Evolutionary conservation across 1,284 basidiomycete genomes (phyloP), one percentile per base, ranked within the genome.

Genomic region (Apiotrichum gamsii): DNA sequence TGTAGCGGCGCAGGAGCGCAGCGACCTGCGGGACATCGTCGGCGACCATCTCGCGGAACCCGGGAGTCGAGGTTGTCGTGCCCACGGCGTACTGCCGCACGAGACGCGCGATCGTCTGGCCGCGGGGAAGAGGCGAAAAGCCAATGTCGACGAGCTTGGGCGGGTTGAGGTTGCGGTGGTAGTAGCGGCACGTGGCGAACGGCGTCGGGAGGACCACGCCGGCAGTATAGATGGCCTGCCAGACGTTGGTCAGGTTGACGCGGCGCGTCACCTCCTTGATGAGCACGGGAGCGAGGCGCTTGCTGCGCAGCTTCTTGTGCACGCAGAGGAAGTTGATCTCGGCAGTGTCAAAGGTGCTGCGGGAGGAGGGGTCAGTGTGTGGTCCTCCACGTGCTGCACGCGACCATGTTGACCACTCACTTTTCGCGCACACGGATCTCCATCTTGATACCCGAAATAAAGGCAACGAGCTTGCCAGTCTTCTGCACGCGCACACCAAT

Each of bases 241-340:
- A 98, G 42, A 95, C 78, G 39, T 90, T 87, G 52, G 82, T 80
- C 16, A 97, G 76, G 69, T 98, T 83, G 54, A 89, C 88, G 63
- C 89, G 87, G 15, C 95, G 81, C 0, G 95, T 99, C 23, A 98
- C 87, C 71, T 99, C 95, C 72, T 97, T 96, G 75, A 99, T 99
- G 42, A 99, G 79, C 21, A 98, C 88, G 0, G 95, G 95, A 0
- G 95, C 86, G 16, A 99, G 78, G 29, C 95, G 86, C 70, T 97
- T 98, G 5, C 90, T 88, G 13, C 95, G 84, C 39, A 98, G 76
- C 72, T 96, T 96, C 76, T 99, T 99, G 79, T 97, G 94, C 4
- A 97, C 84, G 62, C 91, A 96, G 41, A 99, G 82, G 72, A 93
- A 98, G 73, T 99, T 98, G 75, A 99, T 94, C 73, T 98, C 95